phyloP scores from a whole-genome alignment of 768 basidiomycete genomes.

The Trametes sanguinea region DNA sequence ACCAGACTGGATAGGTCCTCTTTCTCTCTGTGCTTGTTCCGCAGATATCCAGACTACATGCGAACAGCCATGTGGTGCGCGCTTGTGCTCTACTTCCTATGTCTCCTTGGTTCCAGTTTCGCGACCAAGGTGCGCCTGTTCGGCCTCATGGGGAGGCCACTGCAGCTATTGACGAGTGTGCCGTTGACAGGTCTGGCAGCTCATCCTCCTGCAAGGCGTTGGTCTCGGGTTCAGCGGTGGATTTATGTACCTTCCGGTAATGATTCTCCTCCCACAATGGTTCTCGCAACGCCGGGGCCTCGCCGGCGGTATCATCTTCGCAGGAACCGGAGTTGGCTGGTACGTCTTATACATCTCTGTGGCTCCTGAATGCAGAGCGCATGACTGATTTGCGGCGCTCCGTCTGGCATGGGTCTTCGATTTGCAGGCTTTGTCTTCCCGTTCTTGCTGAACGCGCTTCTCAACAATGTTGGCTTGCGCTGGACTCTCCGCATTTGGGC shows the following conservation, averaged over 20 bases:
- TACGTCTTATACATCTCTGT: neutral
- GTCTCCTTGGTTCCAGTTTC: constrained; percentile 26
- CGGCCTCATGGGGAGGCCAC: too few relatives aligned
- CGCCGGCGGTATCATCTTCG: constrained; percentile 28
- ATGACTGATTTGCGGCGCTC: neutral
- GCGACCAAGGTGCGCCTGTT: constrained; percentile 19
- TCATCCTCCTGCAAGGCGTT: constrained; percentile 28
- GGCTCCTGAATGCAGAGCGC: neutral
- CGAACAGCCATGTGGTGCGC: constrained; percentile 23
- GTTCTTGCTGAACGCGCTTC: constrained; percentile 24
- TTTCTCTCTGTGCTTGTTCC: constrained; percentile 24
- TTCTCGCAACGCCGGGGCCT: constrained; percentile 27
- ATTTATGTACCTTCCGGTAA: constrained; percentile 18
- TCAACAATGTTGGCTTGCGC: constrained; percentile 21
- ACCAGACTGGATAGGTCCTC: constrained; percentile 7
- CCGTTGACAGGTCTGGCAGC: constrained; percentile 24
- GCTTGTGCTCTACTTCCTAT: constrained; percentile 18
- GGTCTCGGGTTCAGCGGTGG: constrained; percentile 26
- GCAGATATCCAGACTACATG: constrained; percentile 26
- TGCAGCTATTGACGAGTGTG: neutral
- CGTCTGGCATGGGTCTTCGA: neutral
- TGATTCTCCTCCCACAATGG: constrained; percentile 28
- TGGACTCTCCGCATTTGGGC: constrained; percentile 30
- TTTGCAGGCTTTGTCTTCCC: constrained; percentile 27
- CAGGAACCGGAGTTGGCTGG: constrained; percentile 28